These are phyloP conservation scores for Globisporangium nunn DNA, from an alignment of 352 stramenopile species.

Conservation along the genomic window DNA sequence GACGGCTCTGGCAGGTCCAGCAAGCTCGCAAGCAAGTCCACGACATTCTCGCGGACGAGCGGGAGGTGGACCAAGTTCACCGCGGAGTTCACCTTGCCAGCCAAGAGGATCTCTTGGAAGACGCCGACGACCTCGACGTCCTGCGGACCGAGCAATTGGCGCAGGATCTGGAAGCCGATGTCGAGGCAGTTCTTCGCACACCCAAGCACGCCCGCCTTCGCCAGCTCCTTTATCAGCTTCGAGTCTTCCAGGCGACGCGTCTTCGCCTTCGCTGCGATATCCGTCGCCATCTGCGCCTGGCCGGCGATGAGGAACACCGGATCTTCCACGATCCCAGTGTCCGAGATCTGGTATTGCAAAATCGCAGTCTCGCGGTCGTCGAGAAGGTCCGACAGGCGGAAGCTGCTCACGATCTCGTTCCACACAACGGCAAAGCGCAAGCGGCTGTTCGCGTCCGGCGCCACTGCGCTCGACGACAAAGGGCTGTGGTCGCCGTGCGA, in stretches of 20 bases:
- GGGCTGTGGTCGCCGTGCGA: constrained; percentile 41
- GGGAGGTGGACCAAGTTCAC: constrained; percentile 73
- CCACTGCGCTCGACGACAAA: constrained; percentile 41
- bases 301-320: constrained; percentile 85
- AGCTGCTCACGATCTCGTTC: constrained; percentile 88
- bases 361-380: constrained; percentile 85
- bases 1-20: constrained; percentile 76
- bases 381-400: constrained; percentile 78
- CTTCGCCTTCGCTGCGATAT: constrained; percentile 60
- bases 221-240: constrained; percentile 60
- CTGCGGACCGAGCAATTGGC: constrained; percentile 64
- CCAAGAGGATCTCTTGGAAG: constrained; percentile 60
- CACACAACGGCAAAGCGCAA: constrained; percentile 84
- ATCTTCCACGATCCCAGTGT: constrained; percentile 72
- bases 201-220: constrained; percentile 63
- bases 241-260: constrained; percentile 47
- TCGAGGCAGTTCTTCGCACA: constrained; percentile 76
- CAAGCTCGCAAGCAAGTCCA: constrained; percentile 79
- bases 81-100: constrained; percentile 34
- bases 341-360: constrained; percentile 85
- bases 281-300: constrained; percentile 57
- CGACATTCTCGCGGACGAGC: constrained; percentile 75
- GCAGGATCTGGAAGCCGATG: constrained; percentile 76
- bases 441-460: constrained; percentile 68
- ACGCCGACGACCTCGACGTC: constrained; percentile 57